Evolutionary conservation across 257 asterid genomes (phyloP).

Genomic region (Echium plantagineum): DNA sequence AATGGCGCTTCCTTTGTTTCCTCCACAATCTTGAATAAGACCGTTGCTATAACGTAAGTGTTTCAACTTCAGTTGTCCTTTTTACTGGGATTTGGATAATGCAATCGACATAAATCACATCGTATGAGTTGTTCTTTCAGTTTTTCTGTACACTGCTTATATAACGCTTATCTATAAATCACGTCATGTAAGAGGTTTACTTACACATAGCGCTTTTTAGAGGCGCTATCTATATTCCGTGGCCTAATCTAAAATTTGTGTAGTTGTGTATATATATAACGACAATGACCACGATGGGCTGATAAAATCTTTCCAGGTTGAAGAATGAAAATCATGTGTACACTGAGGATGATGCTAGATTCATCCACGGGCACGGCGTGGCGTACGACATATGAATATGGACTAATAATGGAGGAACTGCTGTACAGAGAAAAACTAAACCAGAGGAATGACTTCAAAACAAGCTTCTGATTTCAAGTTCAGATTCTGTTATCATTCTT

Average conservation of each 20-base stretch:
- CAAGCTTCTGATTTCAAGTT: slow-evolving; percentile 18
- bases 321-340: slow-evolving; percentile 89
- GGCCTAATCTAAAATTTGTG: no score
- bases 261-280: no score
- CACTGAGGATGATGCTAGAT: slow-evolving; percentile 88
- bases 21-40: slow-evolving; percentile 83
- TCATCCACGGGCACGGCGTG: slow-evolving; percentile 86
- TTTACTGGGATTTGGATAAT: no score
- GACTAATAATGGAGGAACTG: slow-evolving; percentile 8
- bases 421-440: slow-evolving; percentile 18
- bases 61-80: neutral
- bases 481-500: slow-evolving; percentile 8
- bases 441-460: no score
- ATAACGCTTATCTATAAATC: no score
- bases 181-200: no score
- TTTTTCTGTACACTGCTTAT: no score
- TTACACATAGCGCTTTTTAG: no score
- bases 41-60: slow-evolving; percentile 68
- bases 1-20: slow-evolving; percentile 82
- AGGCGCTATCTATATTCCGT: neutral
- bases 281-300: neutral
- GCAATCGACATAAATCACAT: no score
- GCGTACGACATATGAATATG: slow-evolving; percentile 43
- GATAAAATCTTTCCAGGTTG: slow-evolving; percentile 33
- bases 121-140: no score